phyloP scores from a whole-genome alignment of 257 asterid species.

The Mitragyna speciosa region DNA sequence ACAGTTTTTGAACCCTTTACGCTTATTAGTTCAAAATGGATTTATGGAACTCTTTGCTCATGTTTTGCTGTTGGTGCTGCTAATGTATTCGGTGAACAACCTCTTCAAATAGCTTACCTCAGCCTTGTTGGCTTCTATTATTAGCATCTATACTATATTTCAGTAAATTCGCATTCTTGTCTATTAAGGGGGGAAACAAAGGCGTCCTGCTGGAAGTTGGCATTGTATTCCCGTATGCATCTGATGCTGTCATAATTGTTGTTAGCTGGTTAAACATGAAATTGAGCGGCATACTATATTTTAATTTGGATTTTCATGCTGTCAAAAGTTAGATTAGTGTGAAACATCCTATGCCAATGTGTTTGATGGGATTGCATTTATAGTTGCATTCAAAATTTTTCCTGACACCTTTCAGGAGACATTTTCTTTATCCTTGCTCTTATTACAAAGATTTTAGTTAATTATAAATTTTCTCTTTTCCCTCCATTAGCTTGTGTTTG shows the following conservation, averaged over 20 bases:
- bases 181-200: neutral
- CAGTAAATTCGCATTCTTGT: neutral
- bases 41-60: neutral
- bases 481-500: neutral
- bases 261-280: neutral
- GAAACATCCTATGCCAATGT: neutral
- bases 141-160: neutral
- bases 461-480: no score
- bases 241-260: neutral
- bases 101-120: neutral
- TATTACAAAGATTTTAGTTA: neutral
- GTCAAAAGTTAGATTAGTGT: neutral
- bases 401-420: neutral
- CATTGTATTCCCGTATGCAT: neutral
- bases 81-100: neutral
- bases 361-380: neutral
- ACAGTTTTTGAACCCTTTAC: neutral
- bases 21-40: neutral
- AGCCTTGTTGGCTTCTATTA: neutral
- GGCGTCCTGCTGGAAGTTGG: neutral
- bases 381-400: neutral
- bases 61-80: conserved; percentile 2
- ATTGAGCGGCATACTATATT: neutral
- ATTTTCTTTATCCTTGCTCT: neutral
- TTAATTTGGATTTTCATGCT: neutral